These are phyloP conservation scores for Sugiyamaella grinbergsii DNA, from an alignment of 1,139 yeast species.

Conservation along the genomic window DNA sequence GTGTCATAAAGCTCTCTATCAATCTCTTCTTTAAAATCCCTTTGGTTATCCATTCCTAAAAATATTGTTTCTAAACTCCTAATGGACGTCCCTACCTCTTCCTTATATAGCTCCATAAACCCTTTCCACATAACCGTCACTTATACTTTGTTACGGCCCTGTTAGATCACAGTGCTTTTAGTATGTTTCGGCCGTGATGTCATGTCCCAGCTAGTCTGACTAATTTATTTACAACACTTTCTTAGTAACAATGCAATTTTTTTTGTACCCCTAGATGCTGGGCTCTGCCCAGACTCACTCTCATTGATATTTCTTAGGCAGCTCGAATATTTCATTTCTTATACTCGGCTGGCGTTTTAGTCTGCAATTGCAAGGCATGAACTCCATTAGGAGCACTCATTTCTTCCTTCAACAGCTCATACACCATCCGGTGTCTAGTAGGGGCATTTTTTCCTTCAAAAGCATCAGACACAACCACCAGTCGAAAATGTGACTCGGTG, in stretches of 20 bases:
- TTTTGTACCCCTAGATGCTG: conserved; percentile 1
- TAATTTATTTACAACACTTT: conserved; percentile 2
- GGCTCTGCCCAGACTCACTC: not conserved
- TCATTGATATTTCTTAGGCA: not conserved
- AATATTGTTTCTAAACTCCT: not conserved
- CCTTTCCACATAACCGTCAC: not conserved
- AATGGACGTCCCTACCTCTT: not conserved
- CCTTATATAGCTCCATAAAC: not conserved
- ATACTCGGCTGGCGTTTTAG: conserved; percentile 71
- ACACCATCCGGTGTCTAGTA: conserved; percentile 75
- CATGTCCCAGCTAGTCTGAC: not conserved
- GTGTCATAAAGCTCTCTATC: not conserved
- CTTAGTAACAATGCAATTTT: too few relatives aligned
- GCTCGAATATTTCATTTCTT: conserved; percentile 19
- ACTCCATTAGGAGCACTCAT: conserved; percentile 64
- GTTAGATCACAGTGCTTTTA: not conserved
- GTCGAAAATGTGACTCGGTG: conserved; percentile 80
- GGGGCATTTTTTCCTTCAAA: conserved; percentile 73
- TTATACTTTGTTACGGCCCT: not conserved
- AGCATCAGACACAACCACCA: conserved; percentile 66
- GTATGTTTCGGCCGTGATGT: not conserved
- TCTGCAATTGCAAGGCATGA: conserved; percentile 86
- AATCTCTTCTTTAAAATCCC: not conserved
- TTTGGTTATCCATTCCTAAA: not conserved
- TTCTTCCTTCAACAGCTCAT: conserved; percentile 70